phyloP scores from a whole-genome alignment of 1,284 basidiomycete genomes.

The Leucoagaricus sp. region DNA sequence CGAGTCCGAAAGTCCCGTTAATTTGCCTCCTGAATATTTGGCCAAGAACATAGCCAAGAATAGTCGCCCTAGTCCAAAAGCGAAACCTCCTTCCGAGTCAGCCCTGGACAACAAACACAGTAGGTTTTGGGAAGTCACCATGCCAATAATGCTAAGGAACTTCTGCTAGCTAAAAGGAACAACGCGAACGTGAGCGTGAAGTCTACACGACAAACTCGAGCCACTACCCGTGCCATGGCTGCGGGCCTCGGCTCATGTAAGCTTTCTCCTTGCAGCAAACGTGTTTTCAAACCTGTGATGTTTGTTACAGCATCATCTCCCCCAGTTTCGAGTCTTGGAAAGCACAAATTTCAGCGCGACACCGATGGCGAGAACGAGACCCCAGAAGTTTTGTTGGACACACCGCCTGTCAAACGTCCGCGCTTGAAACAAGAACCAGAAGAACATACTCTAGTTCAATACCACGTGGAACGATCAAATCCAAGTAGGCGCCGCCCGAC shows the following conservation, averaged over 20 bases:
- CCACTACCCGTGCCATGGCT: not conserved
- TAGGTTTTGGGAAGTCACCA: not conserved
- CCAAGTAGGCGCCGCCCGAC: not conserved
- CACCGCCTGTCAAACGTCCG: constrained; percentile 5
- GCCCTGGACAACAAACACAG: not conserved
- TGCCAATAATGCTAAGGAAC: not conserved
- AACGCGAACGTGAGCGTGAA: not conserved
- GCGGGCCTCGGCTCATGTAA: not conserved
- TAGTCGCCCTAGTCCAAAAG: not conserved
- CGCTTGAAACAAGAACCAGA: constrained; percentile 2
- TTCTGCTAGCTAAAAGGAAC: not conserved
- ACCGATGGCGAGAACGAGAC: not conserved
- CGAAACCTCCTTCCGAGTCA: not conserved
- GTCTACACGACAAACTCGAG: not conserved
- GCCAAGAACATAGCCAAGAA: not conserved
- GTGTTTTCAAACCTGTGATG: not conserved
- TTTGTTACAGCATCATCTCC: not conserved
- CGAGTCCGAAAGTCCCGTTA: not conserved
- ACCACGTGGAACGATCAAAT: not conserved
- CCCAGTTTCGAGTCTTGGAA: not conserved
- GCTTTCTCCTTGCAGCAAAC: not conserved
- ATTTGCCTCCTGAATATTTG: not conserved
- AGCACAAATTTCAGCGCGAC: not conserved
- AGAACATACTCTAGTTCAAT: not conserved
- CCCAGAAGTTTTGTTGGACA: not conserved